These are phyloP conservation scores for Rhizomucor miehei DNA, from an alignment of 371 early-diverging fungal genomes.

Conservation along the genomic window DNA sequence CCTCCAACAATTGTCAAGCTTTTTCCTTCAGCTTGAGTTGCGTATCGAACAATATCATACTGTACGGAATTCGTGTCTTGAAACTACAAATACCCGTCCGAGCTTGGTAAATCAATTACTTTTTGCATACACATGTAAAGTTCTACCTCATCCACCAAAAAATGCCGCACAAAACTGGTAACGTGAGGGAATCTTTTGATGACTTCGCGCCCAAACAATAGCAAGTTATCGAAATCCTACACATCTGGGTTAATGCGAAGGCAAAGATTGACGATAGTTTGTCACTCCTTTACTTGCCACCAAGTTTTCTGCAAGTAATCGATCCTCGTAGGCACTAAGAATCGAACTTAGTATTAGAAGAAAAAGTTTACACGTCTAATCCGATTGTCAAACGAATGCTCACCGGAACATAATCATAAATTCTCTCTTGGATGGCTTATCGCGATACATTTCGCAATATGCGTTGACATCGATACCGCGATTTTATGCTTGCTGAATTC, in stretches of 20 bases:
- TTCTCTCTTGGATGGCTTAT: conserved; percentile 9
- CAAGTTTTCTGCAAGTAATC: conserved; percentile 24
- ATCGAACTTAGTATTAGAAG: no score
- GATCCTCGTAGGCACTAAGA: conserved; percentile 34
- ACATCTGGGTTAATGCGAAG: not conserved
- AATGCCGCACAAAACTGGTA: conserved; percentile 23
- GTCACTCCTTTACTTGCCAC: conserved; percentile 25
- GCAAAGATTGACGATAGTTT: no score
- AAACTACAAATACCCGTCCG: conserved; percentile 30
- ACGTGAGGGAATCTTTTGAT: conserved; percentile 21
- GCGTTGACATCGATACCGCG: conserved; percentile 16
- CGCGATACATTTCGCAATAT: conserved; percentile 5
- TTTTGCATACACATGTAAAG: not conserved
- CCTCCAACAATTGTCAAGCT: conserved; percentile 62
- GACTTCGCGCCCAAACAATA: conserved; percentile 34
- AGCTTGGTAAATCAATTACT: not conserved
- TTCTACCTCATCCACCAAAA: conserved; percentile 59
- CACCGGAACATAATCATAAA: conserved; percentile 24
- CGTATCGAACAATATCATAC: conserved; percentile 44
- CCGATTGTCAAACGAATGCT: no score
- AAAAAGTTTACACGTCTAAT: no score
- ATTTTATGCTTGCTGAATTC: conserved; percentile 29
- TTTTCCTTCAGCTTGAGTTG: conserved; percentile 29
- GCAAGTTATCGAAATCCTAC: conserved; percentile 63
- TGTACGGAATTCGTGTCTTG: conserved; percentile 66